Conservation (phyloP, 164 flowering plant species). For the Malania oleifera region DNA sequence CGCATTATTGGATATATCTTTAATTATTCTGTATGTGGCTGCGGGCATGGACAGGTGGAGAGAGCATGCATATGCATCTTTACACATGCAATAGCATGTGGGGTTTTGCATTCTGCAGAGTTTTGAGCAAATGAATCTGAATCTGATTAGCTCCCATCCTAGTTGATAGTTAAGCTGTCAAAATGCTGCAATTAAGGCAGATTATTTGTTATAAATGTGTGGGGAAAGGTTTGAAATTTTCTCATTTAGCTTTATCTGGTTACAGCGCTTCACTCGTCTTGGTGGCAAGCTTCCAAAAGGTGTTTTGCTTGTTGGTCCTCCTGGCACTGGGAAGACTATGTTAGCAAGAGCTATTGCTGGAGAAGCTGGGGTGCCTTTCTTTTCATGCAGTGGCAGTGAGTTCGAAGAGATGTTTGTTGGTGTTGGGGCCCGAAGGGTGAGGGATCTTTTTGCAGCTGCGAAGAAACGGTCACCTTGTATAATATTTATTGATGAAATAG, state of each 20-base stretch:
- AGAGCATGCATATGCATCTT: no score
- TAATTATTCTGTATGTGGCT: background rate
- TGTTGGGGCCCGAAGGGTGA: slow-evolving; percentile 91
- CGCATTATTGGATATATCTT: background rate
- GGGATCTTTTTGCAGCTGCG: slow-evolving; percentile 88
- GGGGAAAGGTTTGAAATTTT: background rate
- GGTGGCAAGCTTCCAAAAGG: slow-evolving; percentile 99
- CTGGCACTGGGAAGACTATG: slow-evolving; percentile 99
- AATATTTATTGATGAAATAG: slow-evolving; percentile 87
- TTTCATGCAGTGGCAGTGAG: slow-evolving; percentile 97
- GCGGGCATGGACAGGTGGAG: no score
- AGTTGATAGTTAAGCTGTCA: no score
- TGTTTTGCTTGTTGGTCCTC: slow-evolving; percentile 95
- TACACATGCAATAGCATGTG: no score
- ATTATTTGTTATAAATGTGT: no score
- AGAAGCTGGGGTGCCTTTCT: slow-evolving; percentile 98
- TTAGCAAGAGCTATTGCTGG: slow-evolving; percentile 99
- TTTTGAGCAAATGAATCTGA: no score
- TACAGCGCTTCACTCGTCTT: slow-evolving; percentile 88
- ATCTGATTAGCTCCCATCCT: no score
- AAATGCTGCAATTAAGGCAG: no score
- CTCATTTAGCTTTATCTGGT: slow-evolving; percentile 13
- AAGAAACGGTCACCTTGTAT: slow-evolving; percentile 91
- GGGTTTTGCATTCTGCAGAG: no score
- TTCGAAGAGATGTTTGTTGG: slow-evolving; percentile 99